Percentiles rank a stretch among this genome's conserved stretches.
Evolutionary conservation across 2,329 filamentous ascomycete genomes (phyloP).

Genomic region (Cercospora nicotianae): DNA sequence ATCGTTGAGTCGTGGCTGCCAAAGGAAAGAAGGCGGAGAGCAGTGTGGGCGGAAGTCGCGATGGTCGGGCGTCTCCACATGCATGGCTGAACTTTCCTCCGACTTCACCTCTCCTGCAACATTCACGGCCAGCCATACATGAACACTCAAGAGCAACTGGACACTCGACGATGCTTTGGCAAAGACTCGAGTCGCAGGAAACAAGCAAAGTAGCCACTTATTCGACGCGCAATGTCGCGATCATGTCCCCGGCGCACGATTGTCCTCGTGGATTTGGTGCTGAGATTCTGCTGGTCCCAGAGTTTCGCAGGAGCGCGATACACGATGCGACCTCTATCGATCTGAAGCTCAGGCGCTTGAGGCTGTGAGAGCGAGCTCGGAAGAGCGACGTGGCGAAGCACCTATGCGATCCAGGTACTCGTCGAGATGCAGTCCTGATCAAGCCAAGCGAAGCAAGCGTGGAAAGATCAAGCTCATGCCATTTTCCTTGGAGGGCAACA

Average conservation of each 20-base stretch:
- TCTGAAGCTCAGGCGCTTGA: no score
- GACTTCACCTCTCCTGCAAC: background rate
- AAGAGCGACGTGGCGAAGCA: background rate
- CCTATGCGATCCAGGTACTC: background rate
- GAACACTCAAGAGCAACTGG: background rate
- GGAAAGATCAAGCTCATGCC: background rate
- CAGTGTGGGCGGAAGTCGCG: background rate
- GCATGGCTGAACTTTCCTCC: background rate
- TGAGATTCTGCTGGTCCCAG: background rate
- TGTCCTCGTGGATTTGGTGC: background rate
- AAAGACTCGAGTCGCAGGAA: background rate
- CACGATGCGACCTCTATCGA: background rate
- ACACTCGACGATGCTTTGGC: background rate
- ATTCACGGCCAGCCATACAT: background rate
- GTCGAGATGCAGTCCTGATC: background rate
- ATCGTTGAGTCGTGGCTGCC: background rate
- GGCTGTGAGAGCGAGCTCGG: no score
- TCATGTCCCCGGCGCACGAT: background rate
- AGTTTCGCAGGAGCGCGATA: no score
- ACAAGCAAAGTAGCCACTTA: background rate
- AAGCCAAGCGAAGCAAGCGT: background rate
- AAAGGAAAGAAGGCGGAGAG: background rate
- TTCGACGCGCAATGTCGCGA: background rate
- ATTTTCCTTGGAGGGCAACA: background rate
- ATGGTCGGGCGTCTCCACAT: background rate